Base-by-base conservation (phyloP, 1,284 basidiomycete species). In the Irpex sp. region DNA sequence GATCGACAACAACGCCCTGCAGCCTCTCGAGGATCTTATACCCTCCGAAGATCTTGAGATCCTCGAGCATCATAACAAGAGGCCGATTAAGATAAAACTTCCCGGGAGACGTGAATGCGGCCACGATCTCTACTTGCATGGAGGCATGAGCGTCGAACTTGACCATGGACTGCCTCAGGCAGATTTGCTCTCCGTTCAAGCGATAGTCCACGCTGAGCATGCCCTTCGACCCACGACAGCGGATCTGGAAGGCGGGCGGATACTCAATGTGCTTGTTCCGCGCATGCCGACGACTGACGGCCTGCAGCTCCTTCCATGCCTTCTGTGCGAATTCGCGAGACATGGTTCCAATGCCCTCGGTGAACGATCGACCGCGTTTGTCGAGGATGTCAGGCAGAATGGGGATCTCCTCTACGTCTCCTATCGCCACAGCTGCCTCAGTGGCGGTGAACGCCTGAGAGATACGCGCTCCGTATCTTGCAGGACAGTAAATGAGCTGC, bases 361-460 rank as follows among this genome's bases (percentile, higher is more conserved):
- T 90, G 68, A 88, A 87, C 23, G 53, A 63, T 6, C 53, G 14
- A 6, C 45, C 28, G 7, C 48, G 45, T 14, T 33, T 47, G 45
- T 56, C 61, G 9, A 78, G 57, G 80, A 75, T 10, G 65, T 78
- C 67, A 21, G 65, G 68, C 21, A 71, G 72, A 4, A 87, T 70
- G 0, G 72, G 70, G n/a, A 87, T 76, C 63, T 80, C 76, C 58
- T 81, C 78, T 84, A 86, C 88, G 4, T 16, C 21, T 64, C 90
- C 76, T 48, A 93, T 80, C 28, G 70, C 70, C 28, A 91, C 79
- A 1, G 87, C 87, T 0, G 83, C 82, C 65, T 88, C 83, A 2
- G 91, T 93, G 1, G 87, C 83, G 0, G 88, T 89, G 67, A 93
- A 93, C 0, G 89, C 88, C 73, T 91, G 91, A 10, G 88, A 86